phyloP scores from a whole-genome alignment of 2,329 filamentous ascomycete species.

The Talaromyces atroroseus region DNA sequence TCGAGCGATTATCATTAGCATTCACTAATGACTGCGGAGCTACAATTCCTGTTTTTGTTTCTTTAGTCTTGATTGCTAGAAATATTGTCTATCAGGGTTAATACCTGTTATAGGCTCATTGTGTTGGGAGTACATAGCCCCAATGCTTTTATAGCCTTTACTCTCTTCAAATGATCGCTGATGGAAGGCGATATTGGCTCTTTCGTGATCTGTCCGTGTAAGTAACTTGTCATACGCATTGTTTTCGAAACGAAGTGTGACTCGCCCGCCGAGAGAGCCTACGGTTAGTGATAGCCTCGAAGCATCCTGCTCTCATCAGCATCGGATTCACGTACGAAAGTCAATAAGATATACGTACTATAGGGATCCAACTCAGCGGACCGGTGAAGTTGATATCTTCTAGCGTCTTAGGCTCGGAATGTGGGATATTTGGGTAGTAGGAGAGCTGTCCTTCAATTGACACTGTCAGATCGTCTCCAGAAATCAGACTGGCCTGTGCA shows the following conservation, averaged over 20 bases:
- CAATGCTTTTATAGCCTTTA: conserved; percentile 6
- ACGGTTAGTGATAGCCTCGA: conserved; percentile 21
- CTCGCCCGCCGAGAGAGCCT: conserved; percentile 22
- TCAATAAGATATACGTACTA: conserved; percentile 20
- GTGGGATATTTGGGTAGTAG: conserved; percentile 14
- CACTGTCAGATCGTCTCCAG: background rate
- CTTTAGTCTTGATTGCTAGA: background rate
- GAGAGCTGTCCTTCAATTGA: conserved; percentile 1
- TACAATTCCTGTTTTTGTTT: conserved; percentile 21
- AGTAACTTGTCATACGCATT: conserved; percentile 18
- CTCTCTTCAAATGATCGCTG: conserved; percentile 21
- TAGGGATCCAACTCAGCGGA: conserved; percentile 27
- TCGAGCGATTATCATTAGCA: conserved; percentile 13
- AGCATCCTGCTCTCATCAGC: conserved; percentile 18
- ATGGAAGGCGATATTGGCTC: conserved; percentile 10
- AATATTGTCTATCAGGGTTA: no score
- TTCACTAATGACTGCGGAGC: conserved; percentile 17
- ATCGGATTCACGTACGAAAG: background rate
- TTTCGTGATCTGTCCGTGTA: conserved; percentile 15
- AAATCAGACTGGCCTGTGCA: conserved; percentile 16
- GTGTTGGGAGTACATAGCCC: conserved; percentile 16
- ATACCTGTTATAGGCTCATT: conserved; percentile 34
- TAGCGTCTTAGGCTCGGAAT: conserved; percentile 7
- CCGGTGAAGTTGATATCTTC: conserved; percentile 23
- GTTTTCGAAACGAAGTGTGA: conserved; percentile 12